phyloP scores from a whole-genome alignment of 805 yeast species.

The Kazachstania martiniae region DNA sequence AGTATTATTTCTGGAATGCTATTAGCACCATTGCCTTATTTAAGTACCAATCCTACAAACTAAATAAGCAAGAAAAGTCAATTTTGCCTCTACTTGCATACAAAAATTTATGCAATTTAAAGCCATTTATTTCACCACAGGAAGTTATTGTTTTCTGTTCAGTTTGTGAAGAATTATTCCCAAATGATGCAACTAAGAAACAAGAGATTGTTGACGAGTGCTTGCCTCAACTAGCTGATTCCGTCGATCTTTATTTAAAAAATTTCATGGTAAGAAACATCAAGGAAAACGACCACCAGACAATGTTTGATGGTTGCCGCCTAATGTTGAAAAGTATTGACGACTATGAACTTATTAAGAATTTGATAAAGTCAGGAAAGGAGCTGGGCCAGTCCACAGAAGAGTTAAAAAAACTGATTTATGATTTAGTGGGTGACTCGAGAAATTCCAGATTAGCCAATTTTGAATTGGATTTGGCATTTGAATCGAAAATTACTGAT shows the following conservation, averaged over 20 bases:
- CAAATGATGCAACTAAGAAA: slow-evolving; percentile 21
- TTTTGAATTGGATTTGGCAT: slow-evolving; percentile 33
- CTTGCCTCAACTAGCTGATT: slow-evolving; percentile 22
- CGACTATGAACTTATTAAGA: slow-evolving; percentile 41
- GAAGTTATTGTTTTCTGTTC: slow-evolving; percentile 52
- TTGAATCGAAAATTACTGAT: slow-evolving; percentile 9
- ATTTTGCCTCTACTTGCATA: slow-evolving; percentile 53
- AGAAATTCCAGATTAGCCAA: slow-evolving; percentile 49
- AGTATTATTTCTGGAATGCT: slow-evolving; percentile 44
- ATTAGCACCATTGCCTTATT: slow-evolving; percentile 34
- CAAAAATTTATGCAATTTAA: slow-evolving; percentile 41
- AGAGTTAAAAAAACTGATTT: slow-evolving; percentile 27
- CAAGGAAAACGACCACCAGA: slow-evolving; percentile 32
- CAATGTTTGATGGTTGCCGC: slow-evolving; percentile 32
- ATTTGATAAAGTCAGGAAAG: slow-evolving; percentile 48
- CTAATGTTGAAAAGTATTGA: slow-evolving; percentile 48
- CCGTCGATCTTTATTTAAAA: slow-evolving; percentile 52
- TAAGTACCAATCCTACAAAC: slow-evolving; percentile 29
- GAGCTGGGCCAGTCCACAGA: slow-evolving; percentile 35
- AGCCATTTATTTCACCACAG: slow-evolving; percentile 48
- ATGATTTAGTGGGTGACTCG: slow-evolving; percentile 24
- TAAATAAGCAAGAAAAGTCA: slow-evolving; percentile 35
- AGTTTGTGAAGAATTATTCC: slow-evolving; percentile 32
- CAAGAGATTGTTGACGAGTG: slow-evolving; percentile 29
- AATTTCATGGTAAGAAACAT: slow-evolving; percentile 42